Evolutionary conservation across 768 basidiomycete genomes (phyloP), one percentile per base, ranked within the genome.

Genomic region (Saitozyma podzolica): DNA sequence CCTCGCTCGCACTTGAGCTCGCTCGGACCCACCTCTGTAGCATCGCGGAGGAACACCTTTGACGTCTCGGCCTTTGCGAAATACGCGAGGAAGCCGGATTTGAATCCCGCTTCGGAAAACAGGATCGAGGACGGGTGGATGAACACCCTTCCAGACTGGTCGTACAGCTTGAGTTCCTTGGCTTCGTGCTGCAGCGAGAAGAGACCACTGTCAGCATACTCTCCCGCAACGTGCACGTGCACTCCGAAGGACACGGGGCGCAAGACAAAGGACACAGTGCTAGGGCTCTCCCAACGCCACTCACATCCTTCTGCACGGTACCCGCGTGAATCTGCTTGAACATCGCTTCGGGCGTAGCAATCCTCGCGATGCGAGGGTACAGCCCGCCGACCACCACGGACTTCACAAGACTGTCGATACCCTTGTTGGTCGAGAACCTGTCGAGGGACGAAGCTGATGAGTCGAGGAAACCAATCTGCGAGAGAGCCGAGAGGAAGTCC

Each of bases 321-420:
- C 94, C 94, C 7, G 86, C 86, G 65, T 90, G 88, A 1, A 92
- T 85, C 70, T 88, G 86, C 80, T 94, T 90, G 73, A 91, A 97
- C 76, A 89, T 89, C 14, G 86, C 85, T 59, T 82, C 81, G 0
- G 91, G 92, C 19, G 93, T 83, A 64, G 86, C 84, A 20, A 94
- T 86, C 55, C 86, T 85, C 0, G 88, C 90, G 54, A 93, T 85
- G 39, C 88, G 86, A 2, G 91, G 92, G 85, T 90, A 93, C 19
- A 95, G 83, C 1, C 91, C 92, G 8, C 91, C 92, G 11, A 92
- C 85, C 41, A 96, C 83, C 64, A 93, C 85, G 7, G 87, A 86
- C 78, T 95, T 95, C 70, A 96, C 79, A 29, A 97, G 84, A 73
- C 89, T 91, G 43, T 83, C 82, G 68, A 90, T 86, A 0, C 80